Evolutionary conservation across 352 stramenopile genomes (phyloP).

Genomic region (Globisporangium cystogenes): DNA sequence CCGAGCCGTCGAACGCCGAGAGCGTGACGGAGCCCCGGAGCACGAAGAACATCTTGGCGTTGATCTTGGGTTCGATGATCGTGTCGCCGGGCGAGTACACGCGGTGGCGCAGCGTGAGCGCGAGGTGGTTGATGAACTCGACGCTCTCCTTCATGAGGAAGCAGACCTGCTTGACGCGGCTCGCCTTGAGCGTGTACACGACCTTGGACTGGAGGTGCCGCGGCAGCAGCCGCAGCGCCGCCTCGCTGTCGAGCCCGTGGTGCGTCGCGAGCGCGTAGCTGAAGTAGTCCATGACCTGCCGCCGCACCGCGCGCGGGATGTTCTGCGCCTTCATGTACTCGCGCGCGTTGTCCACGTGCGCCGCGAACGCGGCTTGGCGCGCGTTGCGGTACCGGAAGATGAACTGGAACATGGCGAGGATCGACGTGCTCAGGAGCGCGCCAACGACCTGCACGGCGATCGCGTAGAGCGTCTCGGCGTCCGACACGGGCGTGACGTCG

Average conservation of each 20-base stretch:
- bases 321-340: slow-evolving; percentile 73
- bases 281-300: slow-evolving; percentile 59
- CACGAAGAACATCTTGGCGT: slow-evolving; percentile 73
- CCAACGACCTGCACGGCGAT: slow-evolving; percentile 39
- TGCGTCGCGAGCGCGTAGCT: slow-evolving; percentile 61
- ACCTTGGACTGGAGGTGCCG: slow-evolving; percentile 65
- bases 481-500: slow-evolving; percentile 52
- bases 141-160: slow-evolving; percentile 67
- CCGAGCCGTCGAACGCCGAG: slow-evolving; percentile 39
- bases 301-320: slow-evolving; percentile 37
- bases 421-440: slow-evolving; percentile 44
- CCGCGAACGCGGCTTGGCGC: slow-evolving; percentile 35
- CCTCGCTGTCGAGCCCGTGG: slow-evolving; percentile 55
- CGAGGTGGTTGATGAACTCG: slow-evolving; percentile 64
- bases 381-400: slow-evolving; percentile 66
- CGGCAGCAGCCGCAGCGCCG: slow-evolving; percentile 45
- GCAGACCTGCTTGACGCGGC: slow-evolving; percentile 56
- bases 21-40: slow-evolving; percentile 48
- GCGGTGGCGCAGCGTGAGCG: slow-evolving; percentile 32
- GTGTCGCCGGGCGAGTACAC: slow-evolving; percentile 55
- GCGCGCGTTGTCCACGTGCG: slow-evolving; percentile 61
- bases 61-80: slow-evolving; percentile 71
- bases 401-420: slow-evolving; percentile 65
- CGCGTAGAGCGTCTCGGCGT: slow-evolving; percentile 51
- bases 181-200: slow-evolving; percentile 55